phyloP scores from a whole-genome alignment of 441 rosid genomes.

The Brassica balearica region DNA sequence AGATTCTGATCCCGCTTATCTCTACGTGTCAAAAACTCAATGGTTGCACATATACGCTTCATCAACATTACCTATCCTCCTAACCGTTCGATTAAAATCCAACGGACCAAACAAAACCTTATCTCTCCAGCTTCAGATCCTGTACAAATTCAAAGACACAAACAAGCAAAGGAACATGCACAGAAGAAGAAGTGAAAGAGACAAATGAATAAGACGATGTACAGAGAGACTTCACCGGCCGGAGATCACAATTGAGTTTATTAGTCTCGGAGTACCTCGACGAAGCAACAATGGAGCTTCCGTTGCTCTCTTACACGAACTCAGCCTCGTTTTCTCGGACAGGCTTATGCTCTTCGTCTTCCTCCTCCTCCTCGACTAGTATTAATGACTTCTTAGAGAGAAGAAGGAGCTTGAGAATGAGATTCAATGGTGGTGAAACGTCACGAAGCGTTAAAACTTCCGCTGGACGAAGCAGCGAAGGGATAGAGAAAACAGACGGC shows the following conservation, averaged over 20 bases:
- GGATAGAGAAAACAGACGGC: constrained; percentile 52
- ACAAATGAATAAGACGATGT: constrained; percentile 40
- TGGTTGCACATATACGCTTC: constrained; percentile 35
- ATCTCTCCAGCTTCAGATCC: constrained; percentile 40
- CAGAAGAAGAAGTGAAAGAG: background rate
- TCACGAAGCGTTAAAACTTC: constrained; percentile 20
- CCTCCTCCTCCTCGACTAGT: background rate
- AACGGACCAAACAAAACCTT: constrained; percentile 34
- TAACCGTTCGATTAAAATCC: constrained; percentile 40
- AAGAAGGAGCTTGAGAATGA: constrained; percentile 39
- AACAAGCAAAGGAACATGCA: background rate
- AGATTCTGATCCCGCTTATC: constrained; percentile 47
- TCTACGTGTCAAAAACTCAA: constrained; percentile 12
- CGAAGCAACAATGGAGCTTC: constrained; percentile 36
- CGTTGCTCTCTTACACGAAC: constrained; percentile 33
- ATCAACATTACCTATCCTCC: constrained; percentile 24
- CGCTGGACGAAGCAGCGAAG: constrained; percentile 48
- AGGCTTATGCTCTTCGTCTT: constrained; percentile 27
- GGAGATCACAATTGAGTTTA: constrained; percentile 19
- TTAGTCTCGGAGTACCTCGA: background rate
- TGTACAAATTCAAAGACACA: constrained; percentile 14
- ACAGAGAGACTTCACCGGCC: constrained; percentile 6
- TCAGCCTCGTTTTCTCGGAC: constrained; percentile 34
- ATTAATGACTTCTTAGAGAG: constrained; percentile 27
- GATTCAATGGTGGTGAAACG: constrained; percentile 29